Conservation (phyloP, 2,329 filamentous ascomycete species). For the Neopestalotiopsis sp. region DNA sequence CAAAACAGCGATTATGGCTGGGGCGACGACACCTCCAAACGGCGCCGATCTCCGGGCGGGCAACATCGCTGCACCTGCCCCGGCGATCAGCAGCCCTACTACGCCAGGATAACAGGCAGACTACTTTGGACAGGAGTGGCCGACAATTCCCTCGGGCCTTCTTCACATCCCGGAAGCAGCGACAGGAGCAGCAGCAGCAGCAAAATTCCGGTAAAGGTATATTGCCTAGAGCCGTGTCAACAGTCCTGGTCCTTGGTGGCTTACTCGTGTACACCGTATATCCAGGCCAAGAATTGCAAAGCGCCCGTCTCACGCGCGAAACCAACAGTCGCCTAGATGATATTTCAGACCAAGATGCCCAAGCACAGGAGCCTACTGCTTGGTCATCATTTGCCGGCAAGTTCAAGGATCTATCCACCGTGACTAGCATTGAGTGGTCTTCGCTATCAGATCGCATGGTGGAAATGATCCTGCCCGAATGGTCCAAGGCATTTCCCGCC, state of each 20-base stretch:
- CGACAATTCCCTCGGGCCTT: slow-evolving; percentile 30
- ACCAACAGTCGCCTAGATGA: slow-evolving; percentile 21
- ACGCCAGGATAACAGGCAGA: not conserved
- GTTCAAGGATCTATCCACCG: slow-evolving; percentile 58
- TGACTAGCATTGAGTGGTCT: slow-evolving; percentile 61
- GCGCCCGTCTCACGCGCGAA: slow-evolving; percentile 24
- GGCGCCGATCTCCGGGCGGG: slow-evolving; percentile 20
- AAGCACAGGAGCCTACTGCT: slow-evolving; percentile 37
- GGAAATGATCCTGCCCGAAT: slow-evolving; percentile 78
- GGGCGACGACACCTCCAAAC: slow-evolving; percentile 2
- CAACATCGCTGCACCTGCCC: slow-evolving; percentile 11
- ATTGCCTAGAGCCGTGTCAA: slow-evolving; percentile 31
- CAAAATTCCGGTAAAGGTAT: slow-evolving; percentile 32
- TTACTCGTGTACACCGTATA: slow-evolving; percentile 45
- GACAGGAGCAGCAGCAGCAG: slow-evolving; percentile 21
- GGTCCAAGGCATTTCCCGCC: slow-evolving; percentile 77
- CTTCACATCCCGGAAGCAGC: slow-evolving; percentile 28
- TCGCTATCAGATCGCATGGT: slow-evolving; percentile 64
- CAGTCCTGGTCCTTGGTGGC: slow-evolving; percentile 37
- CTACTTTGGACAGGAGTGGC: not conserved
- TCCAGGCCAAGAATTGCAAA: slow-evolving; percentile 41
- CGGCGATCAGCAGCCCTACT: slow-evolving; percentile 10
- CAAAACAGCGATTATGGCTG: slow-evolving; percentile 9
- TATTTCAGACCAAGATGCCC: slow-evolving; percentile 18
- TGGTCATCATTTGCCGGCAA: slow-evolving; percentile 53